phyloP scores from a whole-genome alignment of 805 yeast species.

The Zygoascus tannicola region DNA sequence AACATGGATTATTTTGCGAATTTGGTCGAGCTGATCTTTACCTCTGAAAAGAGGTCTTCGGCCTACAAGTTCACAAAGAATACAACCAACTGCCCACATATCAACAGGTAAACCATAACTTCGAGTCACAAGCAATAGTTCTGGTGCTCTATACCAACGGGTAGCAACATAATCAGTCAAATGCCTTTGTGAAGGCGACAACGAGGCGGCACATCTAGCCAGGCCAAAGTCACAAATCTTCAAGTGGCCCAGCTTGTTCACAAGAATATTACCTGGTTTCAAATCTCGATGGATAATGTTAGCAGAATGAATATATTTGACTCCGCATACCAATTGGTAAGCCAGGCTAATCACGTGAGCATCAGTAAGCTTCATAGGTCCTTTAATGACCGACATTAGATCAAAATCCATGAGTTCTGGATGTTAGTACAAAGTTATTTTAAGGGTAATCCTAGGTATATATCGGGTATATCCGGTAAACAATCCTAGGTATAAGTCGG shows the following conservation, averaged over 20 bases:
- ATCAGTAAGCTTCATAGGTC: conserved; percentile 69
- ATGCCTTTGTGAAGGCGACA: conserved; percentile 24
- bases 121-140: conserved; percentile 55
- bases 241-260: conserved; percentile 60
- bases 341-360: conserved; percentile 67
- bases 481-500: background rate
- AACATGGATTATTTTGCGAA: conserved; percentile 55
- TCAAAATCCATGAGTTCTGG: conserved; percentile 71
- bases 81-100: conserved; percentile 92
- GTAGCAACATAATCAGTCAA: conserved; percentile 69
- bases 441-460: too few relatives aligned
- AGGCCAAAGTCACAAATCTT: conserved; percentile 93
- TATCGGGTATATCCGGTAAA: background rate
- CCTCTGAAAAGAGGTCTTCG: conserved; percentile 77
- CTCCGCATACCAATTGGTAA: conserved; percentile 78
- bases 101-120: conserved; percentile 64
- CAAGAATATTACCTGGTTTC: conserved; percentile 83
- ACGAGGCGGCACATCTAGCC: conserved; percentile 56
- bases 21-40: conserved; percentile 58
- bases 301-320: conserved; percentile 84
- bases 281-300: conserved; percentile 88
- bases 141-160: conserved; percentile 94
- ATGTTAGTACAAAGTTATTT: too few relatives aligned
- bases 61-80: conserved; percentile 74
- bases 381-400: conserved; percentile 57